phyloP scores from a whole-genome alignment of 139 green algal species.

The Closterium sp. region DNA sequence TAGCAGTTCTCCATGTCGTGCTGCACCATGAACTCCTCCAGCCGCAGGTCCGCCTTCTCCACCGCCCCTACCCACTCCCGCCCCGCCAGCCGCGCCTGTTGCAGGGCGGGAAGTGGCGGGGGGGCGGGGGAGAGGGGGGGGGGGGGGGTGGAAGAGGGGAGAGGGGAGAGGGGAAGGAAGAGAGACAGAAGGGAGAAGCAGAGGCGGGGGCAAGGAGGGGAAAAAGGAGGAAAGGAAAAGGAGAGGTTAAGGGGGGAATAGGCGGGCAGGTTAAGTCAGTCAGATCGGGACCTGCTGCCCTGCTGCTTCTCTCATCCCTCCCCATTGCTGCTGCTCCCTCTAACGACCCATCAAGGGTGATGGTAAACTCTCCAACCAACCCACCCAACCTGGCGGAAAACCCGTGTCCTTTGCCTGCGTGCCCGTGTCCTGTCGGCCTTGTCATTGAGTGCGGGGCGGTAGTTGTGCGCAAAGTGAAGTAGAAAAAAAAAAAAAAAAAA shows the following conservation, averaged over 20 bases:
- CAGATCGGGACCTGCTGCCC: too few relatives aligned
- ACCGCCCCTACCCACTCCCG: neutral
- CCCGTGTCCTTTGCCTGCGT: too few relatives aligned
- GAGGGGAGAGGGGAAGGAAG: neutral
- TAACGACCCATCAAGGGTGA: too few relatives aligned
- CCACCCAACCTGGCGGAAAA: too few relatives aligned
- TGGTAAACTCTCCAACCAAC: too few relatives aligned
- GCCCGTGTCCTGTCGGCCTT: neutral
- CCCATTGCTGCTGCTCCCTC: too few relatives aligned
- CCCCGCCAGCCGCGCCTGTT: neutral
- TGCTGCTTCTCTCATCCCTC: too few relatives aligned
- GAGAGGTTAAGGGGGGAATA: too few relatives aligned
- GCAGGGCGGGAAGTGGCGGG: neutral
- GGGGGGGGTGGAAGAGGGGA: neutral
- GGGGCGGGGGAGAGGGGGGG: neutral
- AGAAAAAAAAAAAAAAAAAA: slow-evolving; percentile 35
- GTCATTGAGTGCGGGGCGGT: neutral
- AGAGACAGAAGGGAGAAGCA: neutral
- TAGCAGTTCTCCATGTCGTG: slow-evolving; percentile 50
- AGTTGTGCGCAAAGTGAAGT: slow-evolving; percentile 49
- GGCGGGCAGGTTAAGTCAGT: too few relatives aligned
- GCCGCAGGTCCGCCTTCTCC: slow-evolving; percentile 25
- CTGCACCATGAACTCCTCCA: slow-evolving; percentile 48
- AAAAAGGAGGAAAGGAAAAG: neutral
- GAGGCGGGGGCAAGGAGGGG: neutral